These are phyloP conservation scores for Boletus subcaerulescens DNA, from an alignment of 768 basidiomycete genomes.

Conservation along the genomic window DNA sequence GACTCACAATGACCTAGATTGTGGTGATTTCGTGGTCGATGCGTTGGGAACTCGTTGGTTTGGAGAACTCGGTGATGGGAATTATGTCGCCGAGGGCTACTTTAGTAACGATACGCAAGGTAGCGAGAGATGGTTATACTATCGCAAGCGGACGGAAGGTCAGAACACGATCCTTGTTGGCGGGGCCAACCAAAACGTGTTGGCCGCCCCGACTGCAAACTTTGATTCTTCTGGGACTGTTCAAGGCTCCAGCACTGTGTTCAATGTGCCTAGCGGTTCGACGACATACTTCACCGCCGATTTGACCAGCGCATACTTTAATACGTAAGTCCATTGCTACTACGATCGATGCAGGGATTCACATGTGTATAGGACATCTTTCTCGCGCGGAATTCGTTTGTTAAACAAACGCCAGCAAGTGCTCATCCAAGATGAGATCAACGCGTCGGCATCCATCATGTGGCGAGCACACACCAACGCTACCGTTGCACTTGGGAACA, in stretches of 20 bases:
- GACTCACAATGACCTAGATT: conserved; percentile 93
- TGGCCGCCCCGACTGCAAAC: conserved; percentile 55
- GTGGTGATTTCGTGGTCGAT: conserved; percentile 93
- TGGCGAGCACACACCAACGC: conserved; percentile 99
- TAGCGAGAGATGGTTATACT: conserved; percentile 82
- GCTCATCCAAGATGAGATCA: conserved; percentile 91
- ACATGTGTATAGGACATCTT: conserved; percentile 49
- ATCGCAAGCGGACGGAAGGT: conserved; percentile 94
- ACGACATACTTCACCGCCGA: conserved; percentile 83
- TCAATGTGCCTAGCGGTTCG: conserved; percentile 57
- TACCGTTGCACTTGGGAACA: conserved; percentile 52
- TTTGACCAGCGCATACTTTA: conserved; percentile 71
- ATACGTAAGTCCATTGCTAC: conserved; percentile 49
- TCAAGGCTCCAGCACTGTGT: conserved; percentile 86
- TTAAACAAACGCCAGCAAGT: conserved; percentile 86
- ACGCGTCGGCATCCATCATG: conserved; percentile 52
- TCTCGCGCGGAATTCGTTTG: conserved; percentile 80
- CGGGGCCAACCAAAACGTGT: conserved; percentile 76
- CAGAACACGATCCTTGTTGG: conserved; percentile 90
- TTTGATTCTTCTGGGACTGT: conserved; percentile 53
- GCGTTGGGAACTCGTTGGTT: conserved; percentile 93
- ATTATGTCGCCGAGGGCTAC: conserved; percentile 77
- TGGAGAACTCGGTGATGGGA: conserved; percentile 87
- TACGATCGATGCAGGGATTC: conserved; percentile 5
- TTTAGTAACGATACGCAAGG: conserved; percentile 73